Base-by-base conservation (phyloP, 2,329 filamentous ascomycete genomes). In the Fusarium beomiforme region DNA sequence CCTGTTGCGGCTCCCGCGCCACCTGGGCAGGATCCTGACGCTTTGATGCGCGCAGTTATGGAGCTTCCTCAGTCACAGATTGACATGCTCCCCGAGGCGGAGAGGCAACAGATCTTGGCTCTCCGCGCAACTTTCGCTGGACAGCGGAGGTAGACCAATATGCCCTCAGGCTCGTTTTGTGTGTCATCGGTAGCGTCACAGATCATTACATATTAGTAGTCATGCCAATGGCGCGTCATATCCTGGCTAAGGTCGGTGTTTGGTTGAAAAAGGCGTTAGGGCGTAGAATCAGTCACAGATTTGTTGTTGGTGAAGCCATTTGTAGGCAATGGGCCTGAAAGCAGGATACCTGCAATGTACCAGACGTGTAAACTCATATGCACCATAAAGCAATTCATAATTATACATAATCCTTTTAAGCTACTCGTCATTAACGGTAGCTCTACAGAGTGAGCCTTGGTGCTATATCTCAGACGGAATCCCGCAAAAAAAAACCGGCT, bases 31-130 rank as follows among this genome's bases (percentile, higher is more conserved):
- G 89, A 92, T 64, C 89, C 92, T 43, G 90, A 93, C 50, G 89
- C 91, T 44, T 86, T 97, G 58, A 90, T 97, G 79, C 89, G 92
- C 70, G 92, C 94, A 75, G 92, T 98, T 50, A 86, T 98, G 84
- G 89, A 88, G 58, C 90, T 98, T 83, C 89, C 94, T 5, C 92
- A 93, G 76, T 87, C 93, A 64, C 89, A 93, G 61, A 94, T 98
- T 74, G 92, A 95, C 78, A 88, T 90, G 77, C 84, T 98, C 51
- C 90, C 92, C 9, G 92, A 93, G 39, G 88, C 89, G 23, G 91
- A 96, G 77, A 87, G 92, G 58, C 88, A 89, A 67, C 94, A 98
- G 80, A 91, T 98, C 59, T 87, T 97, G 83, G 86, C 91, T 39
- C 83, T 98, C 60, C 87, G 94, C 59, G 90, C 91, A 71, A 86